Evolutionary conservation across 768 basidiomycete species (phyloP), one percentile per base, ranked within the genome.

Genomic region (Hebeloma cylindrosporum): DNA sequence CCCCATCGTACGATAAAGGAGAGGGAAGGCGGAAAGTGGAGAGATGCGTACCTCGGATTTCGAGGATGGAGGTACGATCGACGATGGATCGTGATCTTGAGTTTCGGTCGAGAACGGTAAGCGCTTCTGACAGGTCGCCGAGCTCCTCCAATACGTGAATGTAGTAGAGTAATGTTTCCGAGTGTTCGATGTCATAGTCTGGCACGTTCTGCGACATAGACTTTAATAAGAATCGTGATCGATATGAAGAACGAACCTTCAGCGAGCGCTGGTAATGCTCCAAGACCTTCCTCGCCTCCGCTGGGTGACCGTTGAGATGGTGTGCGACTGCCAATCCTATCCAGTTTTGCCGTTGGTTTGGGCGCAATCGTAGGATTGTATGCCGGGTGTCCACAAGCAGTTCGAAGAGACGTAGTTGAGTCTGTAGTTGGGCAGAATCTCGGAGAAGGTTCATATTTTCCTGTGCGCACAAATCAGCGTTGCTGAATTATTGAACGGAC

Each of bases 361-460:
- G 93, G 10, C 93, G 83, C 10, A 92, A 63, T 45, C 74, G 79
- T 28, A 97, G 78, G 41, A 96, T 81, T 6, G 80, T 79, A 53
- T 88, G 77, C 1, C 96, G 84, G 2, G 90, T 89, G 42, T 92
- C 85, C 29, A 93, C 79, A 20, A 94, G 77, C 4, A 70, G 72
- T 30, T 88, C 83, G 62, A 80, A 96, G 32, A 84, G 68, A 25
- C 95, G 82, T 9, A 93, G 77, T 51, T 97, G 94, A 0, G 91
- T 83, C 58, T 93, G 90, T 7, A 99, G 76, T 37, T 87, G 80
- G 5, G 94, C 91, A 0, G 91, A 79, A 63, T 98, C 96, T 32
- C 90, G 83, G 18, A 99, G 67, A 53, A 99, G 85, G 64, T 95
- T 95, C 58, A 96, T 68, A 61, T 96, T 96, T 57, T 97, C 93